Evolutionary conservation across 1,284 basidiomycete species (phyloP).

Genomic region (Ceratobasidium papillatum): DNA sequence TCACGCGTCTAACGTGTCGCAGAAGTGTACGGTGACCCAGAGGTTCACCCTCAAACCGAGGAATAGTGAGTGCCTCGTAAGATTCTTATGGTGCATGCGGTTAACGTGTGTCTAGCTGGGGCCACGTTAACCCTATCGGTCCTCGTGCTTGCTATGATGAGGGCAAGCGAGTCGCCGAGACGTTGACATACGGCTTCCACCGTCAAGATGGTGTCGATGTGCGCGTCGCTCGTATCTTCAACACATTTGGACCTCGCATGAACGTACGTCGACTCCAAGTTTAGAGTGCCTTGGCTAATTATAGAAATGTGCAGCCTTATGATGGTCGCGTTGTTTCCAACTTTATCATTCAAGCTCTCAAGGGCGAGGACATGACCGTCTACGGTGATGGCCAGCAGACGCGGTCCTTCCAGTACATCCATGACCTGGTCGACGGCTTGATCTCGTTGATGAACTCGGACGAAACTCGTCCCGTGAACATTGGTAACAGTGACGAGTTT

Average conservation of each 20-base stretch:
- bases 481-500: slow-evolving; percentile 94
- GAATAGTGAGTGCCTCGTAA: slow-evolving; percentile 73
- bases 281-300: slow-evolving; percentile 46
- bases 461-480: slow-evolving; percentile 92
- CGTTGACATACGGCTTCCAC: slow-evolving; percentile 93
- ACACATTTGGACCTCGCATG: slow-evolving; percentile 71
- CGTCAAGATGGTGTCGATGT: slow-evolving; percentile 95
- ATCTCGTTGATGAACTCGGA: slow-evolving; percentile 93
- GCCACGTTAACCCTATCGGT: slow-evolving; percentile 97
- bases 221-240: slow-evolving; percentile 95
- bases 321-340: slow-evolving; percentile 98
- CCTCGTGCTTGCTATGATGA: slow-evolving; percentile 98
- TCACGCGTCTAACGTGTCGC: slow-evolving; percentile 41
- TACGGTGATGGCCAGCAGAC: slow-evolving; percentile 97
- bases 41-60: slow-evolving; percentile 95
- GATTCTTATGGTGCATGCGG: neutral
- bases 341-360: slow-evolving; percentile 96
- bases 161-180: slow-evolving; percentile 95
- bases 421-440: slow-evolving; percentile 82
- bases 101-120: slow-evolving; percentile 71
- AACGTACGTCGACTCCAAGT: slow-evolving; percentile 40
- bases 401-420: slow-evolving; percentile 94
- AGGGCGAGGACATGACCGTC: slow-evolving; percentile 94
- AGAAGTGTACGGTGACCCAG: slow-evolving; percentile 98
- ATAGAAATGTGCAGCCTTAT: slow-evolving; percentile 77